Base-by-base conservation (phyloP, 1,139 yeast species). In the Maudiozyma humilis region DNA sequence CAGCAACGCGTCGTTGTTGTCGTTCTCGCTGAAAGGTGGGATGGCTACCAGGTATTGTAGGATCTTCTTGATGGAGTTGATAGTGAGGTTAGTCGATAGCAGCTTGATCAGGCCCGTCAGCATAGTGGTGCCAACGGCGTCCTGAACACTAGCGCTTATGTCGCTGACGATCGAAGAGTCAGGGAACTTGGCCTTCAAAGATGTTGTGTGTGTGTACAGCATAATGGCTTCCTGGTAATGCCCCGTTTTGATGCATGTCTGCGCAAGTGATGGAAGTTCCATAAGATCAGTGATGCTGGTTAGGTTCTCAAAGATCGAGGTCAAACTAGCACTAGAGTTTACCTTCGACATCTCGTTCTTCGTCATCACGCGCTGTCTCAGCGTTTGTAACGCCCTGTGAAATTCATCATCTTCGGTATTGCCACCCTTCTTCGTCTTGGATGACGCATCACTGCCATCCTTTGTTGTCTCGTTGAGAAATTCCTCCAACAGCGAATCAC, bases 231-330 rank as follows among this genome's bases (percentile, higher is more conserved):
- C 96, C 35, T 88, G 85, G 59, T 88, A 91, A 59, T 85, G 85
- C 0, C 96, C 96, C 44, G 84, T 83, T 43, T 78, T 71, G 5
- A 88, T 86, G 63, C 96, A 86, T n/a, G 89, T 78, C 44, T 79
- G 73, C 35, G 93, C 80, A 43, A 89, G 64, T 2, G 93, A 74
- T 0, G 97, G 97, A 29, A 91, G 67, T 57, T 87, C 95, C 49
- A 89, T 68, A 10, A 88, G 72, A 54, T 86, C 95, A 49, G 84
- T 76, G 10, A 88, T 71, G 25, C 79, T 75, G 49, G 82, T 91
- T 51, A 87, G 73, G 51, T 83, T 81, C 32, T 76, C 70, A 38
- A 85, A 64, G 8, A 86, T 67, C 4, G 66, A 55, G 12, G 72
- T 71, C 19, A 71, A 53, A 35, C 59, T 57, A 3, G 48, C 60